Base-by-base conservation (phyloP, 1,284 basidiomycete genomes). In the Sutorius eximius region DNA sequence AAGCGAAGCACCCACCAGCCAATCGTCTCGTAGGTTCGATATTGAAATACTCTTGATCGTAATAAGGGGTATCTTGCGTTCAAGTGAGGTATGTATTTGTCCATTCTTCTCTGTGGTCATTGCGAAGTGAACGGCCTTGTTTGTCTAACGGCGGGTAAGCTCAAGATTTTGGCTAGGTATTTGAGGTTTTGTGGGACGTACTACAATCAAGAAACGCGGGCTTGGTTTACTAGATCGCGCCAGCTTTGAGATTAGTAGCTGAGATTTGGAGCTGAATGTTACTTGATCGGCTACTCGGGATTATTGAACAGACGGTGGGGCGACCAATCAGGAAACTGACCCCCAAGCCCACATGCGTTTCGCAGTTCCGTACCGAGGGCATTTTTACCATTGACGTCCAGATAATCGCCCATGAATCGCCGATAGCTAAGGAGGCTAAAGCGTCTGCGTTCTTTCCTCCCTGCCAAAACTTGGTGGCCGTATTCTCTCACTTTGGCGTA, bases 391-490 rank as follows among this genome's bases (percentile, higher is more conserved):
- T 91, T 93, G 36, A 98, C 77, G 67, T 95, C 91, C 38, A 99
- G 82, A 72, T 99, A 99, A 73, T 99, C 97, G 16, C 97, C 97
- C 83, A 92, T 86, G 72, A 97, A 99, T 58, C 94, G 87, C 50
- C 97, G 85, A 77, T 95, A 95, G 53, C 96, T 93, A 57, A 99
- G 80, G 61, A 99, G 76, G 81, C 92, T 95, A 75, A 93, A 98
- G 40, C 96, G 79, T 55, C 97, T 80, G 41, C 97, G 83, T 75
- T 99, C 97, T 76, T 99, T 99, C 61, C 95, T 82, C 3, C 90
- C 86, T 6, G 86, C 95, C 4, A 99, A 82, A 15, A 98, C 80
- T 68, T 96, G 86, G 71, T 99, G 95, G 0, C 96, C 95, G 62
- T 97, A 93, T 62, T 98, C 95, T 34, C 97, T 83, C 57, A 93